These are phyloP conservation scores for Colletotrichum tanaceti DNA, from an alignment of 2,329 filamentous ascomycete species.

Conservation along the genomic window DNA sequence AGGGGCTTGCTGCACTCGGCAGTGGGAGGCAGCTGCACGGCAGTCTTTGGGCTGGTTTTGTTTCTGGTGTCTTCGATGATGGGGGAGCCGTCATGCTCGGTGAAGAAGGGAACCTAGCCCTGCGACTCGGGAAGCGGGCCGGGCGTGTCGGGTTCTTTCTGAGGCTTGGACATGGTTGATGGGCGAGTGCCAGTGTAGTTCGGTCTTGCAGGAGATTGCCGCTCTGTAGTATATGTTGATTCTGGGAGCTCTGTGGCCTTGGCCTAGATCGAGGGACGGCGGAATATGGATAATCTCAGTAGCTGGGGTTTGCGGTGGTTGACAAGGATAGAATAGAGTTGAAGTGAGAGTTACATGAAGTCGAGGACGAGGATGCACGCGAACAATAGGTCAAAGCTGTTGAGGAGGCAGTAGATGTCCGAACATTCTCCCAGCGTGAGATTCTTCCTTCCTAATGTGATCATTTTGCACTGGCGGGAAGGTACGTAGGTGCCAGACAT, in stretches of 20 bases:
- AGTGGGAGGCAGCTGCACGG: not conserved
- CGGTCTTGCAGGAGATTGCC: not conserved
- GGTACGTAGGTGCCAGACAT: not conserved
- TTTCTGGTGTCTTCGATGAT: slow-evolving; percentile 13
- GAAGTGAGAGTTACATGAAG: too few species aligned
- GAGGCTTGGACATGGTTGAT: slow-evolving; percentile 8
- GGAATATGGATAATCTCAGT: not conserved
- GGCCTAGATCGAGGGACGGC: not conserved
- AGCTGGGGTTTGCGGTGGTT: not conserved
- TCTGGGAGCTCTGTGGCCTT: not conserved
- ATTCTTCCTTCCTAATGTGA: not conserved
- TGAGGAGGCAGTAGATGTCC: not conserved
- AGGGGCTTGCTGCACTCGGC: not conserved
- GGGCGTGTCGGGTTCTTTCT: not conserved
- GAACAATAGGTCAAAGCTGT: too few species aligned
- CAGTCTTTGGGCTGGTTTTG: not conserved
- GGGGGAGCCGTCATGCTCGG: slow-evolving; percentile 28
- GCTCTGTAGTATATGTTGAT: not conserved
- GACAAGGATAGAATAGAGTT: too few species aligned
- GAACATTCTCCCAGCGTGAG: too few species aligned
- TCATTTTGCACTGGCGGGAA: not conserved
- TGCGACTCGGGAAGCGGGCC: not conserved
- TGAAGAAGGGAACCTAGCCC: slow-evolving; percentile 33
- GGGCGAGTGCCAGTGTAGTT: not conserved
- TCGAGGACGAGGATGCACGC: not conserved